Evolutionary conservation across 495 filamentous ascomycete species (phyloP).

Genomic region (Parachaetomium inaequale): DNA sequence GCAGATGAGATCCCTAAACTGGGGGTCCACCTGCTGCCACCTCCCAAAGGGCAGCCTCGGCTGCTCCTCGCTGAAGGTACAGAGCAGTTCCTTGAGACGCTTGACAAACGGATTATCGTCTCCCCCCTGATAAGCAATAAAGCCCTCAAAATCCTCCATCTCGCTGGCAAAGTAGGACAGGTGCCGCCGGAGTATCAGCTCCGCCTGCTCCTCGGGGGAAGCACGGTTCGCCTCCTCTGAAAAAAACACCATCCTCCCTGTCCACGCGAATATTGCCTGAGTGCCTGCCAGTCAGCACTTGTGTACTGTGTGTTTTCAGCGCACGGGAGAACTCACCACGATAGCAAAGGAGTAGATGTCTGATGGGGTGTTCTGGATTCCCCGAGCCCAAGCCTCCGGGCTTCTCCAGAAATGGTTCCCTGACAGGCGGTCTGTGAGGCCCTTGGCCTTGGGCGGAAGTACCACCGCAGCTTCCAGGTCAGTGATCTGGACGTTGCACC

Average conservation of each 20-base stretch:
- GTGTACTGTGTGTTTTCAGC: no score
- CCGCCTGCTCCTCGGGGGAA: constrained; percentile 5
- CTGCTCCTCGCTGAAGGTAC: constrained; percentile 9
- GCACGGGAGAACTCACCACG: constrained; percentile 11
- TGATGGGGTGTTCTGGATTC: constrained; percentile 12
- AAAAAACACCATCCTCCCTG: constrained; percentile 14
- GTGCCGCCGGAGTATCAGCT: constrained; percentile 13
- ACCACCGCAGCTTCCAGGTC: no score
- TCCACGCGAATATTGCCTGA: constrained; percentile 13
- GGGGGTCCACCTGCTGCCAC: constrained; percentile 2
- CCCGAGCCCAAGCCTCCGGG: constrained; percentile 12
- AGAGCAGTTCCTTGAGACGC: constrained; percentile 10
- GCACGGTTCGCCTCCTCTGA: constrained; percentile 13
- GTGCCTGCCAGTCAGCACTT: constrained; percentile 1
- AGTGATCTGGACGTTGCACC: no score
- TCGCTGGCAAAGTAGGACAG: constrained; percentile 13
- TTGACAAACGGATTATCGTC: constrained; percentile 11
- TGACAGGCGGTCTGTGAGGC: constrained; percentile 12
- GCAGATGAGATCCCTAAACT: constrained; percentile 3
- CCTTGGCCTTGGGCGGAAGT: constrained; percentile 9
- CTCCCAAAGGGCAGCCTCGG: constrained; percentile 6
- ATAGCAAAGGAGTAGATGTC: constrained; percentile 15
- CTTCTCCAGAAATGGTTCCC: constrained; percentile 14
- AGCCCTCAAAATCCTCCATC: constrained; percentile 13
- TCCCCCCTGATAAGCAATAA: constrained; percentile 8